Percentiles rank a stretch among this genome's conserved stretches.
Evolutionary conservation across 176 grass and related monocot species (phyloP).

Genomic region (Metroxylon sagu): DNA sequence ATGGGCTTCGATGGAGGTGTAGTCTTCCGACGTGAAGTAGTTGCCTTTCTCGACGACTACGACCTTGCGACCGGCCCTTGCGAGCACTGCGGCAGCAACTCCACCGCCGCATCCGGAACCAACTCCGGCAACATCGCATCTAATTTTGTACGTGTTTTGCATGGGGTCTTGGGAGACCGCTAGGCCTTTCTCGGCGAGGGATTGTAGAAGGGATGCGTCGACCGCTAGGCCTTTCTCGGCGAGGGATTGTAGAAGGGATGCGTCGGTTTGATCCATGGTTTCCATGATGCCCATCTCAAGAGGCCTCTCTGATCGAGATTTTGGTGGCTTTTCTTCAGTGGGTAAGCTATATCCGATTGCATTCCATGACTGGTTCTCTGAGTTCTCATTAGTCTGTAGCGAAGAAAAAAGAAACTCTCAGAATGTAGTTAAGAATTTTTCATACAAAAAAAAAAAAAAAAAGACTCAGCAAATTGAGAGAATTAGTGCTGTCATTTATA

Average conservation of each 20-base stretch:
- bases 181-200: too few species aligned
- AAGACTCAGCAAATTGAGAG: too few species aligned
- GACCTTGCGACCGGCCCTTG: constrained; percentile 56
- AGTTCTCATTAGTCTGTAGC: constrained; percentile 57
- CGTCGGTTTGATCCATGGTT: constrained; percentile 38
- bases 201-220: constrained; percentile 31
- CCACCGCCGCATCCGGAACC: constrained; percentile 83
- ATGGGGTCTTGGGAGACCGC: constrained; percentile 5
- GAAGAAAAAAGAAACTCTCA: background rate
- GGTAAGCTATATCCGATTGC: constrained; percentile 66
- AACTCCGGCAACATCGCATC: constrained; percentile 58
- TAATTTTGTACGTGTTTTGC: constrained; percentile 24
- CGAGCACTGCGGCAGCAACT: constrained; percentile 69
- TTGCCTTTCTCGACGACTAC: constrained; percentile 76
- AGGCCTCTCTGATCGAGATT: constrained; percentile 32
- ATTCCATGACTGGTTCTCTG: constrained; percentile 55
- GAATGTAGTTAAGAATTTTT: too few species aligned
- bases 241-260: constrained; percentile 24
- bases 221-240: too few species aligned
- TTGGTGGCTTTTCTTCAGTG: constrained; percentile 10
- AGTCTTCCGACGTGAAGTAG: constrained; percentile 78
- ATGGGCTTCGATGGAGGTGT: constrained; percentile 65
- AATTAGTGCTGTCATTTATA: too few species aligned
- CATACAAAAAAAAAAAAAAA: too few species aligned
- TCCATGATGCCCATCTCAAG: constrained; percentile 72